Percentiles rank a stretch among this genome's conserved stretches.
Conservation (phyloP, 2,329 filamentous ascomycete genomes). For the Trichophyton schoenleinii region DNA sequence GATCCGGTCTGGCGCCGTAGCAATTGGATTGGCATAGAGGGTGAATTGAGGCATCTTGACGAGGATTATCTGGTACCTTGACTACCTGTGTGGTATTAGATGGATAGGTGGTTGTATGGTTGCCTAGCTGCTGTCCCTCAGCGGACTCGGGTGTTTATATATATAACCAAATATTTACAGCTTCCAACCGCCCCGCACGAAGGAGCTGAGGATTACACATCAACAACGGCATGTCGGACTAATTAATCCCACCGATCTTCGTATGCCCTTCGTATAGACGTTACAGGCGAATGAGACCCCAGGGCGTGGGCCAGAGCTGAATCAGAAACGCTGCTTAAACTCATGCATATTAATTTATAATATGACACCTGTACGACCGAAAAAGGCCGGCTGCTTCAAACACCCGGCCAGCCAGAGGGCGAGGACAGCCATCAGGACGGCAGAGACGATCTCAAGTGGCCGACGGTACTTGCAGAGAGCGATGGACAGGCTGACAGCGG, state of each 20-base stretch:
- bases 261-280: background rate
- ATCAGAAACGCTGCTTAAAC: background rate
- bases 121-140: background rate
- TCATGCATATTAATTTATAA: background rate
- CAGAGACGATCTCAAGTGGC: slow-evolving; percentile 16
- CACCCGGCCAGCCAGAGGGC: slow-evolving; percentile 13
- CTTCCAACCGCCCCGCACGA: background rate
- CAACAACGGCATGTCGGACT: background rate
- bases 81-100: background rate
- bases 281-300: background rate
- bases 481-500: slow-evolving; percentile 28
- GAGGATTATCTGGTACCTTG: background rate
- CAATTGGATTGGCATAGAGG: slow-evolving; percentile 31
- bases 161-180: background rate
- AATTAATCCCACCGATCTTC: background rate
- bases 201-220: background rate
- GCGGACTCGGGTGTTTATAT: background rate
- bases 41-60: slow-evolving; percentile 21
- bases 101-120: background rate
- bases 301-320: background rate
- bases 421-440: slow-evolving; percentile 14
- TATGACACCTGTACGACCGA: background rate
- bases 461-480: slow-evolving; percentile 14
- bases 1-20: slow-evolving; percentile 34
- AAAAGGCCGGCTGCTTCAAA: background rate